Conservation (phyloP, 371 early-diverging fungal species). For the Rhizopus sp. region DNA sequence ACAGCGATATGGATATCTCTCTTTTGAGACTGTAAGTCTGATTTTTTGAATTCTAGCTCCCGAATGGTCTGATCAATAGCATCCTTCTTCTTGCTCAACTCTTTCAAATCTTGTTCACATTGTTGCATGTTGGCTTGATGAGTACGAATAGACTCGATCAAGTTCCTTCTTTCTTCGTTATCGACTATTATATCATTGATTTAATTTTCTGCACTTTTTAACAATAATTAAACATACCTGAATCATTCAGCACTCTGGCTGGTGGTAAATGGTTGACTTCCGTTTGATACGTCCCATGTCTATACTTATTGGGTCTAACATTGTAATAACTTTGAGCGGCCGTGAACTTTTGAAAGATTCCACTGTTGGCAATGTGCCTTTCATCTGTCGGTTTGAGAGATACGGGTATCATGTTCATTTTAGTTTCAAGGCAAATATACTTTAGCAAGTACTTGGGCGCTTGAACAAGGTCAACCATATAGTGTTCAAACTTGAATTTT, state of each 20-base stretch:
- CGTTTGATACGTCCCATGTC: conserved; percentile 38
- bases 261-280: conserved; percentile 32
- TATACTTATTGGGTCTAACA: conserved; percentile 55
- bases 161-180: conserved; percentile 24
- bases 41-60: conserved; percentile 37
- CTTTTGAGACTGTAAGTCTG: conserved; percentile 28
- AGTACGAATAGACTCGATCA: conserved; percentile 10
- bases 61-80: conserved; percentile 26
- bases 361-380: conserved; percentile 33
- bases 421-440: conserved; percentile 61
- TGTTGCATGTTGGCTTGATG: conserved; percentile 13
- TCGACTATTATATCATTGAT: conserved; percentile 23
- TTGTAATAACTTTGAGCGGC: conserved; percentile 52
- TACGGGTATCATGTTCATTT: conserved; percentile 66
- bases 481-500: conserved; percentile 72
- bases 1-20: conserved; percentile 17
- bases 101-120: conserved; percentile 44
- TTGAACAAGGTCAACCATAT: conserved; percentile 72
- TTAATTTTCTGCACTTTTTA: not conserved
- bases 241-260: conserved; percentile 46
- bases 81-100: conserved; percentile 21
- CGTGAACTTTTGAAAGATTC: conserved; percentile 46
- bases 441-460: conserved; percentile 70
- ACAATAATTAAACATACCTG: conserved; percentile 33
- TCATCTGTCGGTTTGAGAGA: conserved; percentile 45